Evolutionary conservation across 768 basidiomycete species (phyloP).

Genomic region (Tricholoma matsutake): DNA sequence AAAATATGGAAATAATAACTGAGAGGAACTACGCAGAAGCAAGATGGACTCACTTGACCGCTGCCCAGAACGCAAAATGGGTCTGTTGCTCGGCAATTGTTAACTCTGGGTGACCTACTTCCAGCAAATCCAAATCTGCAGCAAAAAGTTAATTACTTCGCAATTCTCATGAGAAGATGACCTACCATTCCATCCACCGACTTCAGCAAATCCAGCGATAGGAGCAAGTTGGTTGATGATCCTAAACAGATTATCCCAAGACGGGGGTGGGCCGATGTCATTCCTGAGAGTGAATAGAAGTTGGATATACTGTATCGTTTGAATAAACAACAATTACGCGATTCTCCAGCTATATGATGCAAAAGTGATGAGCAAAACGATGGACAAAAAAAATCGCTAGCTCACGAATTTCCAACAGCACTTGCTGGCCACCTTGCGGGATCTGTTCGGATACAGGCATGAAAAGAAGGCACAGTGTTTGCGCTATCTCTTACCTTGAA

Average conservation of each 20-base stretch:
- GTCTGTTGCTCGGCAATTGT: conserved; percentile 41
- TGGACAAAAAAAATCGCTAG: too few species aligned
- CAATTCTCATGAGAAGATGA: conserved; percentile 15
- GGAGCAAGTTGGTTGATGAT: conserved; percentile 54
- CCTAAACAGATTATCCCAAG: conserved; percentile 45
- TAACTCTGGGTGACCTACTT: conserved; percentile 47
- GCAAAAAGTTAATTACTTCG: not conserved
- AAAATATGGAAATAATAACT: not conserved
- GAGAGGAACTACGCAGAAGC: not conserved
- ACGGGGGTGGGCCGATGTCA: conserved; percentile 3
- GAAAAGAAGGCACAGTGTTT: not conserved
- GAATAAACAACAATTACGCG: too few species aligned
- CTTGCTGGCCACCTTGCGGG: too few species aligned
- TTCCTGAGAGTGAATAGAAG: too few species aligned
- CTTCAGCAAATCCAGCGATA: conserved; percentile 45
- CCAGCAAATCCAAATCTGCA: conserved; percentile 50
- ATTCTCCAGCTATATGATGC: too few species aligned
- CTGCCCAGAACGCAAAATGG: conserved; percentile 54
- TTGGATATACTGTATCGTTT: too few species aligned
- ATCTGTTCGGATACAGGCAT: too few species aligned
- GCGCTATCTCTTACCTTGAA: conserved; percentile 29
- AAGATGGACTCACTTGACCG: conserved; percentile 36
- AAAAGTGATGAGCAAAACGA: too few species aligned
- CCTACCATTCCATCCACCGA: conserved; percentile 41
- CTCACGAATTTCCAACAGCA: too few species aligned